phyloP scores from a whole-genome alignment of 1,139 yeast genomes.

The Wickerhamomyces sp. region DNA sequence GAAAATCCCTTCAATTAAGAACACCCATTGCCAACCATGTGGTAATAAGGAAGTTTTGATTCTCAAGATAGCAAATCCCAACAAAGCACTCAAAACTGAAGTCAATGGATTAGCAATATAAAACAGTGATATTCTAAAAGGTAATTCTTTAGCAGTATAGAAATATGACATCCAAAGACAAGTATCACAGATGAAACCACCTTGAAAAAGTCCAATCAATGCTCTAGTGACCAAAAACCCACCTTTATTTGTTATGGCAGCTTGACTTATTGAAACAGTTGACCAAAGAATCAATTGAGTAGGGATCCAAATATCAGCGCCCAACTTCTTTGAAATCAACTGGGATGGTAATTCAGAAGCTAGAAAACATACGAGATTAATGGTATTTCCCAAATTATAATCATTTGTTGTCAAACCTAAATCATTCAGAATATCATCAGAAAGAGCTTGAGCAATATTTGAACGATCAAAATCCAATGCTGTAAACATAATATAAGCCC shows the following conservation, averaged over 20 bases:
- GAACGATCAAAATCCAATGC: conserved; percentile 48
- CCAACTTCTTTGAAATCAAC: conserved; percentile 44
- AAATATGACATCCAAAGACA: conserved; percentile 53
- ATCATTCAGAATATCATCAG: conserved; percentile 44
- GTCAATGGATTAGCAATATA: conserved; percentile 43
- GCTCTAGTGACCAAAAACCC: conserved; percentile 41
- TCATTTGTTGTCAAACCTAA: conserved; percentile 40
- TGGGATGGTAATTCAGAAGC: conserved; percentile 54
- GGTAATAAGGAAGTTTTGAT: conserved; percentile 35
- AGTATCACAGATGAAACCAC: conserved; percentile 54
- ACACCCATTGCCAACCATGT: conserved; percentile 63
- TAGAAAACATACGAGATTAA: conserved; percentile 40
- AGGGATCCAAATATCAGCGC: conserved; percentile 53
- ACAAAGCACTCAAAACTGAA: conserved; percentile 35
- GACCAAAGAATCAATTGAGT: conserved; percentile 48
- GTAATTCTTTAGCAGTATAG: conserved; percentile 46
- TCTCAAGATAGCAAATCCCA: conserved; percentile 43
- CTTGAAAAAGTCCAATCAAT: conserved; percentile 45
- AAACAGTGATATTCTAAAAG: conserved; percentile 45
- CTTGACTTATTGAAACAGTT: conserved; percentile 44
- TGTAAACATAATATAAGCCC: conserved; percentile 45
- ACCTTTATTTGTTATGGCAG: conserved; percentile 31
- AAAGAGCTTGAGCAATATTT: conserved; percentile 45
- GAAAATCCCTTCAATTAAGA: conserved; percentile 56
- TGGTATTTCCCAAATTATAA: conserved; percentile 45